A percentile compares a stretch with the other conserved stretches of the same genome.
Conservation (phyloP, 2,329 filamentous ascomycete species). For the Fusarium oxysporum region DNA sequence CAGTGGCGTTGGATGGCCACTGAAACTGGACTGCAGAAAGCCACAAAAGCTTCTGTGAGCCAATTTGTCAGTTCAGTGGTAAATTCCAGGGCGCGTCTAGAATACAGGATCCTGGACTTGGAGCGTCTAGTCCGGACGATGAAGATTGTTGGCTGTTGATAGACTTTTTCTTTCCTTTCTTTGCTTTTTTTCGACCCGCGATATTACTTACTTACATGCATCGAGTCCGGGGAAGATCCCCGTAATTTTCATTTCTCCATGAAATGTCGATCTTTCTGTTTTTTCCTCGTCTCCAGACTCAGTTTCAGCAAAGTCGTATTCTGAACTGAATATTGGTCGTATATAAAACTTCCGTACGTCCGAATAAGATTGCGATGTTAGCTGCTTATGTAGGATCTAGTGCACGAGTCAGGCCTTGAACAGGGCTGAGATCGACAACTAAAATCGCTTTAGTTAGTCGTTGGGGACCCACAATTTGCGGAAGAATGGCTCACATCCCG, state of each 20-base stretch:
- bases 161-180: not conserved
- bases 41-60: not conserved
- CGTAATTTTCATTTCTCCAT: not conserved
- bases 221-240: not conserved
- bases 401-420: slow-evolving; percentile 5
- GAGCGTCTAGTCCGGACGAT: not conserved
- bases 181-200: not conserved
- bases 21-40: not conserved
- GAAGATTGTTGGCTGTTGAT: not conserved
- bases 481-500: slow-evolving; percentile 1
- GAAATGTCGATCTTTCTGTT: not conserved
- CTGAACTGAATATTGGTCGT: not conserved
- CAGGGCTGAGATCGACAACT: slow-evolving; percentile 15
- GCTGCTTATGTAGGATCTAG: slow-evolving; percentile 1
- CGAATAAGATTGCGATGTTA: slow-evolving; percentile 1
- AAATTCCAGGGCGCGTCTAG: not conserved
- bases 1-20: not conserved
- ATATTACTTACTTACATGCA: not conserved
- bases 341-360: not conserved
- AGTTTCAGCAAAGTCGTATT: not conserved
- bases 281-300: not conserved
- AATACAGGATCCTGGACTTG: not conserved
- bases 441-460: not conserved
- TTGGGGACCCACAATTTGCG: not conserved
- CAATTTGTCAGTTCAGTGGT: not conserved